Percentiles rank a stretch among this genome's conserved stretches.
phyloP scores from a whole-genome alignment of 2,329 filamentous ascomycete species.

The Arthrobotrys entomopaga region DNA sequence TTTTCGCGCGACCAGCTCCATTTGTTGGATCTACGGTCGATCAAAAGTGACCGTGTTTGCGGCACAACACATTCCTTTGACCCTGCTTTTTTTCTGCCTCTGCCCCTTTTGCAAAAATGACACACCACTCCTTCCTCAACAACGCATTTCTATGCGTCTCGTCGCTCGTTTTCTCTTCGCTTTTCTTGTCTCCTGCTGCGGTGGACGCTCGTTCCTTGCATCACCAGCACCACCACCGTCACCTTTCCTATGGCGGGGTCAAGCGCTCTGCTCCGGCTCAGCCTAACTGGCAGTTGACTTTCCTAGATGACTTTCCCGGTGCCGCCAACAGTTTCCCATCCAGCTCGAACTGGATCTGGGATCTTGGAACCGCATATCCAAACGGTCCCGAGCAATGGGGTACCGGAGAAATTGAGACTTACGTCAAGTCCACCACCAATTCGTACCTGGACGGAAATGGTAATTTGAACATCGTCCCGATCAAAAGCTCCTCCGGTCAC shows the following conservation, averaged over 20 bases:
- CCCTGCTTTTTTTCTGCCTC: no score
- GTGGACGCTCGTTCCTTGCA: conserved; percentile 10
- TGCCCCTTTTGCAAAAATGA: conserved; percentile 29
- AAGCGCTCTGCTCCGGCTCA: conserved; percentile 19
- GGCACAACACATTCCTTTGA: conserved; percentile 12
- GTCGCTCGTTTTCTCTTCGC: conserved; percentile 19
- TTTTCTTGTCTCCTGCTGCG: conserved; percentile 2
- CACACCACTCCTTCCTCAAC: conserved; percentile 41
- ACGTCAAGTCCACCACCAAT: conserved; percentile 64
- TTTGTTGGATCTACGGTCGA: not conserved
- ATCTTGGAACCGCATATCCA: conserved; percentile 65
- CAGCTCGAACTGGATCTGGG: conserved; percentile 63
- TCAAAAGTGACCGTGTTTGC: conserved; percentile 3
- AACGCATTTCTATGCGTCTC: conserved; percentile 23
- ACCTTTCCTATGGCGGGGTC: not conserved
- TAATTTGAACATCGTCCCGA: conserved; percentile 62
- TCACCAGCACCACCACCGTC: conserved; percentile 18
- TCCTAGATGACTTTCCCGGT: conserved; percentile 62
- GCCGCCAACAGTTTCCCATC: conserved; percentile 61
- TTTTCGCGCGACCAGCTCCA: no score
- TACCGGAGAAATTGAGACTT: conserved; percentile 66
- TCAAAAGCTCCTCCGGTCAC: conserved; percentile 57
- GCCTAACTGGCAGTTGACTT: conserved; percentile 47
- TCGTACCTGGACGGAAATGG: conserved; percentile 62
- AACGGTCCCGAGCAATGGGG: conserved; percentile 66